A percentile compares a stretch with the other conserved stretches of the same genome.
These are phyloP conservation scores for Coemansia reversa DNA, from an alignment of 192 early-diverging fungal species.

Conservation along the genomic window DNA sequence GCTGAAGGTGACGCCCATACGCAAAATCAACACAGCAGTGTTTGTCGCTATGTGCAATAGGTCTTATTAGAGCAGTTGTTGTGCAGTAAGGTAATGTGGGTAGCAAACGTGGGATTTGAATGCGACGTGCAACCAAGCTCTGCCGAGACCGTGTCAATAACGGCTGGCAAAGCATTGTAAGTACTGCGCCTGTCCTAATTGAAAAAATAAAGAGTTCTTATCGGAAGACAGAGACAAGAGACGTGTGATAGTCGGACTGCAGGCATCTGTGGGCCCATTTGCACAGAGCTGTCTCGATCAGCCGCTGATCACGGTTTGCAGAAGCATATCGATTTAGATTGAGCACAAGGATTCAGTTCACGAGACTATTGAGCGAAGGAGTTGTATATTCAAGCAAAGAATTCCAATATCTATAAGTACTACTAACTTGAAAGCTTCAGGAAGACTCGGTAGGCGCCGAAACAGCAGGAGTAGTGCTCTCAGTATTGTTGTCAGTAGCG, in stretches of 20 bases:
- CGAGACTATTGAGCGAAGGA: background rate
- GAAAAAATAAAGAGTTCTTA: background rate
- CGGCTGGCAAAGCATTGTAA: conserved; percentile 11
- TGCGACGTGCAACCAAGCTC: background rate
- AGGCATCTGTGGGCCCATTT: too few relatives aligned
- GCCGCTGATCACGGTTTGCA: too few relatives aligned
- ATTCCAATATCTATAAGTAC: background rate
- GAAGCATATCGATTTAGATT: too few relatives aligned
- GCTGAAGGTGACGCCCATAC: too few relatives aligned
- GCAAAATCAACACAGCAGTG: too few relatives aligned
- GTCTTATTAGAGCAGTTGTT: background rate
- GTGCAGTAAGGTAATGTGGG: background rate
- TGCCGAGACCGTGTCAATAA: background rate
- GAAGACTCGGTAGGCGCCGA: background rate
- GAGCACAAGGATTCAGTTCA: too few relatives aligned
- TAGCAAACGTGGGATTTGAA: background rate
- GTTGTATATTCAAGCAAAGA: background rate
- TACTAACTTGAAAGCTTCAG: background rate
- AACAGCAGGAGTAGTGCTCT: background rate
- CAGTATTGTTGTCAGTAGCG: conserved; percentile 8
- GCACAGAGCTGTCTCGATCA: too few relatives aligned
- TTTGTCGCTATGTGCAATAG: background rate
- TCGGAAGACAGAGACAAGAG: background rate
- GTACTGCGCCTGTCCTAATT: too few relatives aligned
- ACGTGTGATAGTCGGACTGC: too few relatives aligned